These are phyloP conservation scores for Aspergillus ellipticus DNA, from an alignment of 495 filamentous ascomycete genomes.

Conservation along the genomic window DNA sequence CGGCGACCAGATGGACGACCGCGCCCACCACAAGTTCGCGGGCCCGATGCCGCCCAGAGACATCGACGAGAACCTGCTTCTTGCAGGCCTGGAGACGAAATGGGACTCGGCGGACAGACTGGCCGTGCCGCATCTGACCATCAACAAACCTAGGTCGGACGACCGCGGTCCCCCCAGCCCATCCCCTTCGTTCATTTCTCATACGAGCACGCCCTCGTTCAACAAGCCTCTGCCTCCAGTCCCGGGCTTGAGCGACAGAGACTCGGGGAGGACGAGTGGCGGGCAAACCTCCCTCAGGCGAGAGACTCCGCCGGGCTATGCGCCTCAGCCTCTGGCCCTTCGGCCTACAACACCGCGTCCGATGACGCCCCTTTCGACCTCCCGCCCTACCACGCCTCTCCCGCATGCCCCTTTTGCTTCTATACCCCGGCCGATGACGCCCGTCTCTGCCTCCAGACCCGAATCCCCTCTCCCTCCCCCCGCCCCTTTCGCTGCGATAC, in stretches of 20 bases:
- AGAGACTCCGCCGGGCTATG: background rate
- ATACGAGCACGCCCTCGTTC: background rate
- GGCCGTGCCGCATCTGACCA: background rate
- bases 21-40: background rate
- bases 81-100: slow-evolving; percentile 1
- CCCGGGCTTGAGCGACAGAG: background rate
- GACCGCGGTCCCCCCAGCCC: background rate
- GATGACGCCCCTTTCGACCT: background rate
- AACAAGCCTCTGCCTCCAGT: background rate
- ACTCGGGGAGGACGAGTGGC: background rate
- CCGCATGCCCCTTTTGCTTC: background rate
- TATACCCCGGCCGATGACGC: background rate
- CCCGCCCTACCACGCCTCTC: background rate
- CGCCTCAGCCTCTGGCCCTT: background rate
- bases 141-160: background rate
- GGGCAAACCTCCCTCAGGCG: background rate
- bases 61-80: background rate
- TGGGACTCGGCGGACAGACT: background rate
- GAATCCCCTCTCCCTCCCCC: background rate
- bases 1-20: background rate
- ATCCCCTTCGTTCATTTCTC: background rate
- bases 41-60: background rate
- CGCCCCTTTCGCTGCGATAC: background rate
- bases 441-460: background rate
- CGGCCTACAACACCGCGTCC: background rate